Base-by-base conservation (phyloP, 768 basidiomycete genomes). In the Pisolithus marmoratus region DNA sequence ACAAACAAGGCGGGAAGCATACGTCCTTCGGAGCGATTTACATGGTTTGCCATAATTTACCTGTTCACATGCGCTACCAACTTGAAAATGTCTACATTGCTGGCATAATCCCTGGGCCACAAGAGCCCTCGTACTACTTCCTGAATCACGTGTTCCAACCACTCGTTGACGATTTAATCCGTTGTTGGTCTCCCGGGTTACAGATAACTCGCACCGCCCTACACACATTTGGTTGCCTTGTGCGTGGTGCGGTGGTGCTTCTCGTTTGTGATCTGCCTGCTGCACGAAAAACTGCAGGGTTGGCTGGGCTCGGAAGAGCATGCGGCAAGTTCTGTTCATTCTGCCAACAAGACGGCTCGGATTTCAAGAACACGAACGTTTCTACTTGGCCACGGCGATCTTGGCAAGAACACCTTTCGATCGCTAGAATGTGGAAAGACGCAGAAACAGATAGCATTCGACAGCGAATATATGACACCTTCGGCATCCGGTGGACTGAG, bases 91-190 rank as follows among this genome's bases (percentile, higher is more conserved):
- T 75, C 50, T 75, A 63, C 47, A 53, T 72, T 1, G 67, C 64
- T 46, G 46, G 50, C 9, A 29, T 5, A 50, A 65, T 14, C 38
- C 40, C 20, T 54, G 46, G 14, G 55, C 55, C 23, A 26, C 65
- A 24, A 46, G 60, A 73, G 49, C 72, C 66, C 0, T 51, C 57
- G 1, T 46, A 66, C 0, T 41, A 63, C 0, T 54, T 69, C 27
- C 58, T 74, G 8, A 74, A 77, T 37, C 70, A 74, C 42, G 56
- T 72, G 23, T 54, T 79, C 3, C 19, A 31, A 0, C 72, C 68
- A 1, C 63, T 77, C 12, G 62, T 77, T 6, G 62, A 72, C 29
- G 64, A 73, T n/a, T 59, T 77, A 0, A 41, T 68, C 1, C 27
- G 42, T 0, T 58, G 71, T 15, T 79, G 71, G 69, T 5, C 58